Base-by-base conservation (phyloP, 2,329 filamentous ascomycete species). In the Fusarium pininemorale region DNA sequence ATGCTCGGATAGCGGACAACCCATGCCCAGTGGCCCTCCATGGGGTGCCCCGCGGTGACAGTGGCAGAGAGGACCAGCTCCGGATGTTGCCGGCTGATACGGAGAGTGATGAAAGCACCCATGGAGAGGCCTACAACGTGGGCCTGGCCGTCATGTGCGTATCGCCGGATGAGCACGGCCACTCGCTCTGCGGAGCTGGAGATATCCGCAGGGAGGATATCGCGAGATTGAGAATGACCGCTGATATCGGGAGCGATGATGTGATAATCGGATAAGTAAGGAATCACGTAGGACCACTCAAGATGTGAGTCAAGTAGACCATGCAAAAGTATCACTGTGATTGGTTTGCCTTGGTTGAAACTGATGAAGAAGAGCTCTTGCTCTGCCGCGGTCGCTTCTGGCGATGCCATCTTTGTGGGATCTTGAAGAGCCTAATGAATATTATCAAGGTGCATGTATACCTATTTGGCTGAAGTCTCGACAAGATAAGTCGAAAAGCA, bases 91-190 rank as follows among this genome's bases (percentile, higher is more conserved):
- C 74, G 75, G 35, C 80, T 78, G 10, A 85, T 70, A n/a, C 79
- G 77, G 65, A 73, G 61, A n/a, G 73, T 63, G 75, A 84, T 66
- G 62, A 80, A 85, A 4, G 82, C 83, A 16, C 83, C 83, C 60
- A 83, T 82, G 5, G 83, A 86, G 28, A 85, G 50, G 7, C 83
- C 83, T 38, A 83, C 82, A 37, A 85, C 50, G 69, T 85, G 84
- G 8, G 83, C 84, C 6, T 72, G 72, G 11, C 80, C 77, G 58
- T 78, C 74, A 50, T 84, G 80, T 16, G 83, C 83, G 62, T 82
- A 78, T 8, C 69, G 62, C 15, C 76, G 78, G 60, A 85, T 83
- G 58, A 85, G 75, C 5, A 73, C 59, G 15, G 83, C 81, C 22
- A 85, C 75, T 20, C 76, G 78, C 35, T 80, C 77, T 45, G 82